Base-by-base conservation (phyloP, 2,329 filamentous ascomycete genomes). In the Xylaria sp. region DNA sequence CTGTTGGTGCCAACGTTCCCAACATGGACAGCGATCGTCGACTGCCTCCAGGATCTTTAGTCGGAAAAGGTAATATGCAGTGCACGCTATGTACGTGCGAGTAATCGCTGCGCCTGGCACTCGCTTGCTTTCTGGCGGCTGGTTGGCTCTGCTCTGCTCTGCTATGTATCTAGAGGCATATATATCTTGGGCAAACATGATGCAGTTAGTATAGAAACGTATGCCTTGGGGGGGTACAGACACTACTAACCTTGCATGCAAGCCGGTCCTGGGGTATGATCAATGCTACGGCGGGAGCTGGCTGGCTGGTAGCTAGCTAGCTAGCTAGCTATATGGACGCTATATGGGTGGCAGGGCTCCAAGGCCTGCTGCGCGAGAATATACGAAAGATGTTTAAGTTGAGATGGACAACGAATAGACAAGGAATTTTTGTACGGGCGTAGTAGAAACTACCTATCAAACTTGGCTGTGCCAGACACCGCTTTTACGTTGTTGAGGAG, bases 371-470 rank as follows among this genome's bases (percentile, higher is more conserved):
- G 65, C 27, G 18, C 54, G 65, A 71, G 69, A 64, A 74, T 71
- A 69, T 66, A 66, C 63, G 47, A 59, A 70, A 63, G 44, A 58
- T 67, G 25, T 67, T 44, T 69, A 60, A 60, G 37, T 29, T 37
- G 25, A 44, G 55, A 4, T 58, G 25, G 37, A 73, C 63, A 74
- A 71, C 63, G 70, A 73, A 75, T 74, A 57, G 53, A 69, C 57
- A 61, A 62, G 44, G 54, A 71, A 70, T 65, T 76, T 35, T 75
- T 76, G 72, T 77, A 77, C 72, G 72, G 70, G 62, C 60, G 61
- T 59, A 47, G 61, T 23, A 59, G 60, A 66, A 65, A 67, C 55
- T 71, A 66, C 37, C 55, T 10, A 29, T 70, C 71, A 68, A 71
- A n/a, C 64, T 63, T 21, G 42, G 48, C 69, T 60, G 37, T 62